phyloP scores from a whole-genome alignment of 1,284 basidiomycete genomes.

The Rhodotorula mucilaginosa region DNA sequence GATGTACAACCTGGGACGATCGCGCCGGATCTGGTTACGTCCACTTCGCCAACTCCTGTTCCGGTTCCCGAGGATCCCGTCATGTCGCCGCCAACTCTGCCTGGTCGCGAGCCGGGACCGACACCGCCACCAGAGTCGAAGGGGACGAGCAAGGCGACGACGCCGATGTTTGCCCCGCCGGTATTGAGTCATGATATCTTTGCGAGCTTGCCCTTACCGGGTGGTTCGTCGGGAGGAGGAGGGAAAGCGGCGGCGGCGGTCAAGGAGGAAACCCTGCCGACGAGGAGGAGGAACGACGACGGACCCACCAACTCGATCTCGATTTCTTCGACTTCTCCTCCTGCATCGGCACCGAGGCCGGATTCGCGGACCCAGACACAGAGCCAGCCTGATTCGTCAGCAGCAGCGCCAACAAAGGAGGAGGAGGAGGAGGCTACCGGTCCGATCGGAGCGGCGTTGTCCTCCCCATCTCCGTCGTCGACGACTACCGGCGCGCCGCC shows the following conservation, averaged over 20 bases:
- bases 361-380: no score
- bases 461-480: not conserved
- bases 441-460: not conserved
- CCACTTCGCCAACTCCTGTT: not conserved
- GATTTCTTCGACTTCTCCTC: not conserved
- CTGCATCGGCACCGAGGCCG: not conserved
- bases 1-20: not conserved
- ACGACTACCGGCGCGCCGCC: not conserved
- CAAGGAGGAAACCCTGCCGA: not conserved
- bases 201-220: slow-evolving; percentile 16
- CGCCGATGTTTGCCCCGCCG: slow-evolving; percentile 27
- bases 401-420: no score
- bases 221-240: not conserved
- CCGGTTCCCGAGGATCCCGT: no score
- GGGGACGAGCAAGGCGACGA: not conserved
- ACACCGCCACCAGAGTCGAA: not conserved
- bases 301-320: not conserved
- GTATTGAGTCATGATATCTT: slow-evolving; percentile 37
- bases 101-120: no score
- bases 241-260: not conserved
- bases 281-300: not conserved
- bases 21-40: not conserved
- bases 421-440: no score
- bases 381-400: no score
- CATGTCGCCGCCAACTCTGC: no score